phyloP scores from a whole-genome alignment of 805 yeast genomes.

The Danielia oregonensis region DNA sequence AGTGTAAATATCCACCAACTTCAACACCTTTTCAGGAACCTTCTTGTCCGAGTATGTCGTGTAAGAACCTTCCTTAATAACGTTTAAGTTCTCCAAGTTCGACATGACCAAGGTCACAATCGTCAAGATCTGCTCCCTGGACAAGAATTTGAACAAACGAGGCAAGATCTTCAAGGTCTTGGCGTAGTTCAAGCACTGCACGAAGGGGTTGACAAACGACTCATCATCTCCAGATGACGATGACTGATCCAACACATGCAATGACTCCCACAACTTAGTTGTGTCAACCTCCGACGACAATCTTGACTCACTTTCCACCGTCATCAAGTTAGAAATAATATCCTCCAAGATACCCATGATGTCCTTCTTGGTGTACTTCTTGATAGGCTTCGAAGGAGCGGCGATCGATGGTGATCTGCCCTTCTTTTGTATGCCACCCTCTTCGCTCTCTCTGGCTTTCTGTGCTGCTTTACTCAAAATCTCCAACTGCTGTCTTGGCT shows the following conservation, averaged over 20 bases:
- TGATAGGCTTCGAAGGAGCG: slow-evolving; percentile 28
- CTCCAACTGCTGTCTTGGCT: slow-evolving; percentile 83
- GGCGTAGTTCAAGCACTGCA: slow-evolving; percentile 76
- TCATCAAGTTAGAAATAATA: slow-evolving; percentile 71
- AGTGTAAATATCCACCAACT: slow-evolving; percentile 73
- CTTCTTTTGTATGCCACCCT: slow-evolving; percentile 19
- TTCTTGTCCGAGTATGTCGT: slow-evolving; percentile 50
- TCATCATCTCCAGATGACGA: slow-evolving; percentile 47
- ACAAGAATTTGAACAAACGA: slow-evolving; percentile 79
- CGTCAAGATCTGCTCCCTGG: slow-evolving; percentile 71
- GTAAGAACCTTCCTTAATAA: slow-evolving; percentile 76
- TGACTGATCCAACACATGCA: slow-evolving; percentile 65
- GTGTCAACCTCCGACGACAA: slow-evolving; percentile 33
- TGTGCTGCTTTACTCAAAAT: slow-evolving; percentile 51
- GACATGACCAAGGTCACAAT: slow-evolving; percentile 75
- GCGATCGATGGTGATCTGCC: slow-evolving; percentile 28
- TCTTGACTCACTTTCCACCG: slow-evolving; percentile 63
- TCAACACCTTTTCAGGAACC: slow-evolving; percentile 51
- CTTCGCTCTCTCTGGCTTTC: slow-evolving; percentile 27
- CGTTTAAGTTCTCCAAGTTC: slow-evolving; percentile 73
- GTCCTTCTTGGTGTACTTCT: slow-evolving; percentile 38
- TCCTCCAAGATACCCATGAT: slow-evolving; percentile 69
- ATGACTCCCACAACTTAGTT: slow-evolving; percentile 65
- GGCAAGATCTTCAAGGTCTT: slow-evolving; percentile 89
- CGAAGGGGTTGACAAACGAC: slow-evolving; percentile 67